Base-by-base conservation (phyloP, 1,139 yeast genomes). In the Debaryomyces udenii region DNA sequence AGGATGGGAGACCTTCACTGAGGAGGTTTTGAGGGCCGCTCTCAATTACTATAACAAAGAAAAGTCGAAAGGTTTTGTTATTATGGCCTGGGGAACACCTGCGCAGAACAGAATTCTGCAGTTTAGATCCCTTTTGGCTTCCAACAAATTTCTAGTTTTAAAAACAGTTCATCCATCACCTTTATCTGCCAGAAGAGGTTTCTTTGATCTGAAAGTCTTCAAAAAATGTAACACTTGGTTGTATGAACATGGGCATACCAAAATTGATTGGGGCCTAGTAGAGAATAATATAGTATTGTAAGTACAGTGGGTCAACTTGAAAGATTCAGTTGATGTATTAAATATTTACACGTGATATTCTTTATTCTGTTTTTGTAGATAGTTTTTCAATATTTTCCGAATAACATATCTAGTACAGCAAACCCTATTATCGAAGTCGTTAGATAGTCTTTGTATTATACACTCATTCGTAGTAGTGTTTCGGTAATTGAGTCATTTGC, bases 1-100 rank as follows among this genome's bases (percentile, higher is more conserved):
- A 50, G 99, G 99, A 1, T 94, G 99, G 99, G 98, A 91, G 56
- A 69, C 68, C 30, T 91, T 94, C 60, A 94, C 99, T 0, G 89
- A 80, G 52, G 72, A 78, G 35, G 89, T 83, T 2, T 76, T 90
- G 17, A 66, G 74, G 27, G 50, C 55, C 0, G 78, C 76, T 18
- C 70, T 80, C 2, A 70, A 60, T 15, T 66, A 58, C 47, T 70
- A 70, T 43, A 40, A 44, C n/a, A 36, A 39, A 10, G 40, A 36
- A 15, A 31, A 34, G 13, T 56, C 67, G 22, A 51, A 56, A 37
- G 91, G 91, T 4, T 74, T 90, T 31, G 94, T 85, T 3, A 76
- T 93, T 23, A 68, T 93, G 70, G 87, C 96, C 1, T 94, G 99
- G 99, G 99, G 99, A 0, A 68, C 80, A 6, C 96, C 97, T 2